These are phyloP conservation scores for Ambrosia hybrid DNA, from an alignment of 140 eudicot species.

Conservation along the genomic window DNA sequence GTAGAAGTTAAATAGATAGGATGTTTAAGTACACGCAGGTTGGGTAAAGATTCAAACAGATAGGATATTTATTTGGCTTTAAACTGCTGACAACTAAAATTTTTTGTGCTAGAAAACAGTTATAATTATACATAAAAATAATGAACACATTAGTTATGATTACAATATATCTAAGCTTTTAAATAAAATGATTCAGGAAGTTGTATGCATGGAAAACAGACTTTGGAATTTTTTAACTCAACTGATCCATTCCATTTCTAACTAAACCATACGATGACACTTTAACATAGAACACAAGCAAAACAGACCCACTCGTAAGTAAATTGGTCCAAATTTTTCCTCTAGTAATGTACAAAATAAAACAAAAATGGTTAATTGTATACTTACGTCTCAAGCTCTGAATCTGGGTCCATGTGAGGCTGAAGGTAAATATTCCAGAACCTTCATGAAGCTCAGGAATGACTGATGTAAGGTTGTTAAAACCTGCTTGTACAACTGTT, in stretches of 20 bases:
- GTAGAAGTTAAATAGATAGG: neutral
- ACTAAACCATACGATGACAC: neutral
- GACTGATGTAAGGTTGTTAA: slow-evolving; percentile 28
- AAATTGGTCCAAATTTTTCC: neutral
- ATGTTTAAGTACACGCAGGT: neutral
- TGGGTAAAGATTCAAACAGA: neutral
- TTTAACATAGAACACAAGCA: neutral
- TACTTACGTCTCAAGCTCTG: slow-evolving; percentile 59
- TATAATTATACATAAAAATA: neutral
- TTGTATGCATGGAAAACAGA: neutral
- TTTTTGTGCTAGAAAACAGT: neutral
- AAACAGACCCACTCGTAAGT: neutral
- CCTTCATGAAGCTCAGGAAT: slow-evolving; percentile 45
- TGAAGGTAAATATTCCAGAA: slow-evolving; percentile 62
- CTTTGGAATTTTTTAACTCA: neutral
- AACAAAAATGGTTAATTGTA: slow-evolving; percentile 9
- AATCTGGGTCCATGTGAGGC: slow-evolving; percentile 72
- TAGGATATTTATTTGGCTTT: too few relatives aligned
- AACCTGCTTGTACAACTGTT: slow-evolving; percentile 31
- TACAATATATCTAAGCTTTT: neutral
- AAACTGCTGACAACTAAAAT: neutral
- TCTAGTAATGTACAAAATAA: neutral
- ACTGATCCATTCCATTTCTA: neutral
- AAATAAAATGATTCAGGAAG: neutral
- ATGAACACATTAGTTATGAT: neutral